Conservation (phyloP, 495 filamentous ascomycete species). For the Penicillium parvum region DNA sequence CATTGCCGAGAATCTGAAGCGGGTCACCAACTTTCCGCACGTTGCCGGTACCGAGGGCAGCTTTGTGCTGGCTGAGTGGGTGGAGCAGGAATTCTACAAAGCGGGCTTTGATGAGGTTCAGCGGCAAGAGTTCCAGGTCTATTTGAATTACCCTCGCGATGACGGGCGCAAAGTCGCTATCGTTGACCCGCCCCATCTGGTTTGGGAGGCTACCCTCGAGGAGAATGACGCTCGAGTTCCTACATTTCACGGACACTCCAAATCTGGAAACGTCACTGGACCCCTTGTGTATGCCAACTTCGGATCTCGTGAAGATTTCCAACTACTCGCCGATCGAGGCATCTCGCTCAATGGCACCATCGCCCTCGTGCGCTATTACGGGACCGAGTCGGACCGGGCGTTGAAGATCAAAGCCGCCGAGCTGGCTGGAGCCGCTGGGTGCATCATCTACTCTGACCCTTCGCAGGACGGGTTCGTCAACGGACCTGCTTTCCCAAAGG, state of each 20-base stretch:
- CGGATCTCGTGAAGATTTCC: slow-evolving; percentile 79
- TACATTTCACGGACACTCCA: slow-evolving; percentile 86
- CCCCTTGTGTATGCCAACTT: slow-evolving; percentile 94
- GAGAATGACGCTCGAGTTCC: slow-evolving; percentile 65
- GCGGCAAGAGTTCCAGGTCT: slow-evolving; percentile 76
- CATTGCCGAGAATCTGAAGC: slow-evolving; percentile 66
- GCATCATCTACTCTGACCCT: slow-evolving; percentile 89
- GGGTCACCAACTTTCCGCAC: slow-evolving; percentile 76
- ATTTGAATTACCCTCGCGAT: slow-evolving; percentile 82
- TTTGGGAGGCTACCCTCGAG: slow-evolving; percentile 83
- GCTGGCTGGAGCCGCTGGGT: slow-evolving; percentile 74
- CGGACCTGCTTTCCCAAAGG: slow-evolving; percentile 66
- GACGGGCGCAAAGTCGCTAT: slow-evolving; percentile 79
- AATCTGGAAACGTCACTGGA: slow-evolving; percentile 82
- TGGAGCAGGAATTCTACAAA: slow-evolving; percentile 65
- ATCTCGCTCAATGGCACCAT: slow-evolving; percentile 76
- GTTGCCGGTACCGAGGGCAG: slow-evolving; percentile 89
- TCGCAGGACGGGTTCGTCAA: slow-evolving; percentile 69
- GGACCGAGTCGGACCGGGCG: slow-evolving; percentile 63
- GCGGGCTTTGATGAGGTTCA: slow-evolving; percentile 67
- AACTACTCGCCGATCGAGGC: slow-evolving; percentile 61
- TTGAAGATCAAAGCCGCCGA: slow-evolving; percentile 90
- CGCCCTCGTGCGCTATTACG: slow-evolving; percentile 75
- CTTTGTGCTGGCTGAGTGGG: slow-evolving; percentile 73
- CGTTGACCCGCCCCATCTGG: slow-evolving; percentile 60